Evolutionary conservation across 768 basidiomycete species (phyloP), one percentile per base, ranked within the genome.

Genomic region (Cyathus striatus): DNA sequence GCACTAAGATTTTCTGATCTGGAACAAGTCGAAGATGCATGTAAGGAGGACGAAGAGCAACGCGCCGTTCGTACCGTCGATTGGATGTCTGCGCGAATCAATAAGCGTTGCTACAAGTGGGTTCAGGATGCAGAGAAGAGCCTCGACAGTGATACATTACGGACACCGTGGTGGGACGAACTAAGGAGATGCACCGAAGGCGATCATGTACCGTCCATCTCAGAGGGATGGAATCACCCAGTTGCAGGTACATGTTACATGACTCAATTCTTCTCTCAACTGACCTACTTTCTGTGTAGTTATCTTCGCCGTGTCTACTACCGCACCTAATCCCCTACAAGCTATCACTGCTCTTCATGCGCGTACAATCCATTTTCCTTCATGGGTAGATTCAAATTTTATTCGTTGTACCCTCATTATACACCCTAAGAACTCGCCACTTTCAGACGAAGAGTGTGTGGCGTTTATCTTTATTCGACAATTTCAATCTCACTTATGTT

Each of bases 141-240:
- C 3, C 65, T 45, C 9, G 69, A 72, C 35, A 64, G 59, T 26
- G 64, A 74, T 32, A 38, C 52, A 1, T 42, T 65, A 34, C 66
- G 76, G 39, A 79, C 86, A 7, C 89, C 88, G 1, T 92, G 90
- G 90, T 92, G 90, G 90, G 84, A 89, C 49, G 90, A 92, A 57
- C 70, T 92, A 27, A 70, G 74, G 52, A 72, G 79, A 9, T 92
- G 90, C 59, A 72, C 75, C 1, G 84, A 91, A 56, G 87, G 86
- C 1, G 87, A 91, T 54, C 71, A 78, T 59, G 68, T 83, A 7
- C 90, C 90, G 7, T 78, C 76, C 24, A 81, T 72, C 55, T 56
- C 64, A 1, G 90, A 92, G 55, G 84, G 79, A 37, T 92, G 90
- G 90, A 92, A 90, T 54, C 90, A 92, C 63, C 90, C 90, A 38